Base-by-base conservation (phyloP, 352 stramenopile species). In the Globisporangium carolinianum region DNA sequence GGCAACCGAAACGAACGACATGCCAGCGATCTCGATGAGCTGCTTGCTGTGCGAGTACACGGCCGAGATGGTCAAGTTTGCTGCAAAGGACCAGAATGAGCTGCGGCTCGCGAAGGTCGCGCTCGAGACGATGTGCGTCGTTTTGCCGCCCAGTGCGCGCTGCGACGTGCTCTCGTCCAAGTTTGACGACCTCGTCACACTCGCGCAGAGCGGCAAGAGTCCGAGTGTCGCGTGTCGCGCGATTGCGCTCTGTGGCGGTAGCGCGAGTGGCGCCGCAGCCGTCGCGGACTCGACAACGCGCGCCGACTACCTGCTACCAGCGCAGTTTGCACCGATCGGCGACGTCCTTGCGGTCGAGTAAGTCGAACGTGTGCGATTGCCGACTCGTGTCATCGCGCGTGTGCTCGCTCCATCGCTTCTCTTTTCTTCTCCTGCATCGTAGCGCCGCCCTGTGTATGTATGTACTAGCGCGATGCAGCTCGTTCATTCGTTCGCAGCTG, bases 1-100 rank as follows among this genome's bases (percentile, higher is more conserved):
- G 24, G 6, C n/a, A 14, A 43, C 45, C 5, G 47, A 61, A 9
- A 37, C 36, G 0, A 41, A 62, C 17, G 51, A 77, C 11, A 51
- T 58, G 9, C 53, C 72, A 43, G 69, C 68, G 4, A 76, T 84
- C 58, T 79, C 72, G 10, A 68, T 91, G 51, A 64, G 79, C 42
- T 94, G 84, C 53, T 56, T 94, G 24, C 75, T 92, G 50, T 94
- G 84, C 38, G 79, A 94, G 61, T 87, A 87, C 70, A 89, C 77
- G 37, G 84, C 72, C 1, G 78, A 89, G 43, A 61, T 89, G 3
- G 60, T 91, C 54, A 59, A 72, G 48, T 60, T 62, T 32, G 76
- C 83, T 1, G 69, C 70, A 38, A 70, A 73, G 36, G 66, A 76
- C 53, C 63, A 83, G 37, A 79, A 72, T 41, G 68, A 73, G 47